Evolutionary conservation across 805 yeast species (phyloP).

Genomic region (Komagataella ulmi): DNA sequence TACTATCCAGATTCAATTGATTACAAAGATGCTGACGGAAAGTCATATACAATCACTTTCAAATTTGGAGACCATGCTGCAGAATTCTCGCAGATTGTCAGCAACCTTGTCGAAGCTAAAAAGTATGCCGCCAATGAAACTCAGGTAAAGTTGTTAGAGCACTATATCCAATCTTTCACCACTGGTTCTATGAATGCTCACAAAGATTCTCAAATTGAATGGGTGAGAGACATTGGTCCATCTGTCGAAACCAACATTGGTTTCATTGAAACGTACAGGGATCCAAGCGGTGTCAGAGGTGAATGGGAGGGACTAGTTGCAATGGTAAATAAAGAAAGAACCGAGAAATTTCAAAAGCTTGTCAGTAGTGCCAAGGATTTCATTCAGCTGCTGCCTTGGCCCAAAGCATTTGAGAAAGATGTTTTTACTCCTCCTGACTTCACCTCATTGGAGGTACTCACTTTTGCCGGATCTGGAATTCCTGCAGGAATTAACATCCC

Average conservation of each 20-base stretch:
- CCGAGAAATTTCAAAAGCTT: conserved; percentile 61
- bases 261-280: conserved; percentile 86
- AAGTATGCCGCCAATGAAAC: conserved; percentile 60
- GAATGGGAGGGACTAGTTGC: conserved; percentile 92
- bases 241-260: conserved; percentile 73
- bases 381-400: conserved; percentile 70
- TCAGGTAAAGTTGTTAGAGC: conserved; percentile 50
- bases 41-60: conserved; percentile 28
- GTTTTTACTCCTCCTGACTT: conserved; percentile 87
- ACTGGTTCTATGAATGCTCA: conserved; percentile 82
- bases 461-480: conserved; percentile 81
- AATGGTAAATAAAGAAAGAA: conserved; percentile 78
- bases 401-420: conserved; percentile 62
- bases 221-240: conserved; percentile 86
- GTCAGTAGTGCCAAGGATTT: conserved; percentile 56
- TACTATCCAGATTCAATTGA: conserved; percentile 34
- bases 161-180: conserved; percentile 55
- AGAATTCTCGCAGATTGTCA: conserved; percentile 50
- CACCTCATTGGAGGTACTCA: conserved; percentile 78
- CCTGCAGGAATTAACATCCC: conserved; percentile 94
- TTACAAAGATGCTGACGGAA: conserved; percentile 24
- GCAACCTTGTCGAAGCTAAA: conserved; percentile 41
- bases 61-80: conserved; percentile 66
- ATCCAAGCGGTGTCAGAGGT: conserved; percentile 83
- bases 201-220: conserved; percentile 67